Evolutionary conservation across 176 grass and related monocot genomes (phyloP).

Genomic region (Ampelocalamus luodianensis): DNA sequence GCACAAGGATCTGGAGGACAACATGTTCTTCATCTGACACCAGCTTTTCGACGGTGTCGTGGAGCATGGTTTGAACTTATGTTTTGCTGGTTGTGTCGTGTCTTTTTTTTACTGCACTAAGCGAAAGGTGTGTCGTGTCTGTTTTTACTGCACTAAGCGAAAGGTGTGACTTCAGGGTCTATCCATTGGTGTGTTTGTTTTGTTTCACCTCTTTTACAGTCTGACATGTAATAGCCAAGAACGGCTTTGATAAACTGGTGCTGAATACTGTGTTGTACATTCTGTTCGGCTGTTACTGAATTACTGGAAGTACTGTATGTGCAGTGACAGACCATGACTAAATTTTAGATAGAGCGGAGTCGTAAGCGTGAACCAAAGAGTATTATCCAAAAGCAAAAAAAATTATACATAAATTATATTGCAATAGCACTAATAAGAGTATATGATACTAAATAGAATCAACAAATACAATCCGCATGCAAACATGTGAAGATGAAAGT

Average conservation of each 20-base stretch:
- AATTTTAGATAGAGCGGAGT: too few species aligned
- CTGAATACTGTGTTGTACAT: neutral
- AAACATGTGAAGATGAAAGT: too few species aligned
- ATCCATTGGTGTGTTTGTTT: neutral
- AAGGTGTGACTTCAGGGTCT: too few species aligned
- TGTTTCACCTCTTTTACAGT: neutral
- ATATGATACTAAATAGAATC: too few species aligned
- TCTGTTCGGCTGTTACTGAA: neutral
- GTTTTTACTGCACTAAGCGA: neutral
- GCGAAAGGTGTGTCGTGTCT: too few species aligned
- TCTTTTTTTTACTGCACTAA: neutral
- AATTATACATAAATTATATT: too few species aligned
- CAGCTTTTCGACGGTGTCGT: neutral
- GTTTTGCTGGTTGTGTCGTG: neutral
- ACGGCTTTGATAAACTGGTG: constrained; percentile 9
- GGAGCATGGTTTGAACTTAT: constrained; percentile 2
- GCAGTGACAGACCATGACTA: too few species aligned
- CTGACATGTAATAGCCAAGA: neutral
- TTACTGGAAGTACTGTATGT: too few species aligned
- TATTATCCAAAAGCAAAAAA: too few species aligned
- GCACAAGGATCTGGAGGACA: constrained; percentile 47
- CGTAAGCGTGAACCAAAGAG: too few species aligned
- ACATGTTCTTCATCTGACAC: constrained; percentile 66
- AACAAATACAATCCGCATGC: too few species aligned
- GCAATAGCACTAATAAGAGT: too few species aligned